A percentile compares a stretch with the other conserved stretches of the same genome.
Conservation (phyloP, 2,329 filamentous ascomycete species). For the Nigrospora oryzae region DNA sequence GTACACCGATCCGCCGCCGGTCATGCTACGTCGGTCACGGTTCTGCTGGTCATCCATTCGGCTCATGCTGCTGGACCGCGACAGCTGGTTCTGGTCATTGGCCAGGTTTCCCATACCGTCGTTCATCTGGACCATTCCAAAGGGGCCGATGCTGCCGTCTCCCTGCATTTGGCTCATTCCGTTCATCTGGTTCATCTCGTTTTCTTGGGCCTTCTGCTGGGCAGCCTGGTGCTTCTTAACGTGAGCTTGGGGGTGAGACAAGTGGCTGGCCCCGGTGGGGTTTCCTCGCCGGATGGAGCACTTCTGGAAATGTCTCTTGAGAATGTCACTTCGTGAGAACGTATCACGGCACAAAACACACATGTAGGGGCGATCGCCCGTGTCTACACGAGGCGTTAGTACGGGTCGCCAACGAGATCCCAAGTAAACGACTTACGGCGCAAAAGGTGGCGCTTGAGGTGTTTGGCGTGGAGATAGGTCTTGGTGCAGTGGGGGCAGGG, state of each 20-base stretch:
- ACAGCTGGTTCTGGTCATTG: slow-evolving; percentile 54
- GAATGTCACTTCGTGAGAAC: slow-evolving; percentile 93
- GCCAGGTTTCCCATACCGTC: slow-evolving; percentile 52
- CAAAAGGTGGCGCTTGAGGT: slow-evolving; percentile 90
- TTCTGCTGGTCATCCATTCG: slow-evolving; percentile 45
- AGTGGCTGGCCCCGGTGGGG: slow-evolving; percentile 86
- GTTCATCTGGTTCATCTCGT: slow-evolving; percentile 52
- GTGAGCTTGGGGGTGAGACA: slow-evolving; percentile 87
- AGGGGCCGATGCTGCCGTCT: slow-evolving; percentile 50
- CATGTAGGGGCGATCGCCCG: slow-evolving; percentile 95
- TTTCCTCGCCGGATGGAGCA: slow-evolving; percentile 95
- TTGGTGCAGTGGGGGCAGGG: slow-evolving; percentile 97
- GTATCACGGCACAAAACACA: slow-evolving; percentile 97
- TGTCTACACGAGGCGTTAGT: slow-evolving; percentile 51
- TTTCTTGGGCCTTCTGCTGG: slow-evolving; percentile 44
- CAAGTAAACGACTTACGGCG: slow-evolving; percentile 64
- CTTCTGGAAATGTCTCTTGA: slow-evolving; percentile 99
- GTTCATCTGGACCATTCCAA: slow-evolving; percentile 46
- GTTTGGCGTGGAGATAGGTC: slow-evolving; percentile 95
- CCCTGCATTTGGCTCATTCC: slow-evolving; percentile 49
- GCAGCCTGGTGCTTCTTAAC: slow-evolving; percentile 66
- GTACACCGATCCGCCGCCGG: slow-evolving; percentile 40
- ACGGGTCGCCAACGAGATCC: neutral
- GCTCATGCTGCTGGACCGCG: slow-evolving; percentile 52
- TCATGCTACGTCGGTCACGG: slow-evolving; percentile 50